A percentile compares a stretch with the other conserved stretches of the same genome.
These are phyloP conservation scores for Dissophora globulifera DNA, from an alignment of 192 early-diverging fungal species.

Conservation along the genomic window DNA sequence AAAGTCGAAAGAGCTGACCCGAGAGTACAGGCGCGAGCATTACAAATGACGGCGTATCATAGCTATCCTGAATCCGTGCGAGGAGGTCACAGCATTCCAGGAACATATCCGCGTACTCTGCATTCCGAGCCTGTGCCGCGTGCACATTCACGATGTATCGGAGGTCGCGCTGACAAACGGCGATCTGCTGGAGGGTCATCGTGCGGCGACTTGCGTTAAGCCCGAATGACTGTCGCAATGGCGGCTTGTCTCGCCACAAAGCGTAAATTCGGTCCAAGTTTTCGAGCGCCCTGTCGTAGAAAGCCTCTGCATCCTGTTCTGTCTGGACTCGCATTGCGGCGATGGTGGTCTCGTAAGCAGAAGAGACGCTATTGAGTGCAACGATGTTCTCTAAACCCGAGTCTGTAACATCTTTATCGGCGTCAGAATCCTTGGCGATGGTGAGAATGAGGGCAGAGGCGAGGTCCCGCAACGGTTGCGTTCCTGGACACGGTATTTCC, in stretches of 20 bases:
- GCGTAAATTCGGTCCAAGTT: slow-evolving; percentile 31
- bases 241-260: slow-evolving; percentile 8
- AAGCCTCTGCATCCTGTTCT: slow-evolving; percentile 40
- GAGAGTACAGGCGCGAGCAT: slow-evolving; percentile 52
- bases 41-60: slow-evolving; percentile 46
- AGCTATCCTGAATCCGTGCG: slow-evolving; percentile 48
- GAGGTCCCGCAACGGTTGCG: slow-evolving; percentile 41
- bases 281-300: slow-evolving; percentile 22
- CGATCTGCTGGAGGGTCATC: slow-evolving; percentile 30
- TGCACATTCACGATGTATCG: slow-evolving; percentile 57
- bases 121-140: slow-evolving; percentile 41
- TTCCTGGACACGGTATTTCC: slow-evolving; percentile 50
- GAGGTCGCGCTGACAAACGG: slow-evolving; percentile 51
- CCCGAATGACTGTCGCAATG: neutral
- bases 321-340: slow-evolving; percentile 45
- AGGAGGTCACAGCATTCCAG: slow-evolving; percentile 59
- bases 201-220: neutral
- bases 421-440: slow-evolving; percentile 1
- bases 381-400: neutral
- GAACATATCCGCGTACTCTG: slow-evolving; percentile 62
- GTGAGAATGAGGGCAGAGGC: slow-evolving; percentile 44
- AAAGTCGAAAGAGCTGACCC: slow-evolving; percentile 52
- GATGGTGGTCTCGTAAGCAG: slow-evolving; percentile 42
- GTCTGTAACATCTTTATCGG: neutral
- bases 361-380: neutral